Evolutionary conservation across 1,284 basidiomycete genomes (phyloP).

Genomic region (Tremellales sp.): DNA sequence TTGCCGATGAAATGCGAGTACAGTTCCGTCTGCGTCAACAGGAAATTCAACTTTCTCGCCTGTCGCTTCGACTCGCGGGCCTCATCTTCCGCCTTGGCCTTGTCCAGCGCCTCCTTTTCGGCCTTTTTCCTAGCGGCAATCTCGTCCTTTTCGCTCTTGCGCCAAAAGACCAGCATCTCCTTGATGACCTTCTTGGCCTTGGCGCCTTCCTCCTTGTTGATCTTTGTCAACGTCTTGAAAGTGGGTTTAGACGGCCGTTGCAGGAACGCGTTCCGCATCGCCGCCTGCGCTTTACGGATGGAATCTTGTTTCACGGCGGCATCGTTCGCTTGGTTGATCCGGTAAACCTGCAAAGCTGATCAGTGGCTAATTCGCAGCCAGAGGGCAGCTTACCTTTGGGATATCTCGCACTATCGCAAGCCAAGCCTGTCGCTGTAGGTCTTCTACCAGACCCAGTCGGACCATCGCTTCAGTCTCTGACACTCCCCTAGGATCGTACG

Average conservation of each 20-base stretch:
- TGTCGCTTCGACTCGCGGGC: constrained; percentile 92
- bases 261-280: constrained; percentile 63
- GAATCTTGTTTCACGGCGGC: constrained; percentile 56
- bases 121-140: constrained; percentile 88
- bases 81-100: constrained; percentile 91
- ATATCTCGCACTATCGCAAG: constrained; percentile 78
- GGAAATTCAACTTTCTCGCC: constrained; percentile 95
- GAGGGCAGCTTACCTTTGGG: constrained; percentile 58
- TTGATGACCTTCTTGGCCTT: constrained; percentile 54
- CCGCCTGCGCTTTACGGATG: constrained; percentile 30
- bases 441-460: constrained; percentile 57
- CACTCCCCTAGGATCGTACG: constrained; percentile 35
- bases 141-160: constrained; percentile 92
- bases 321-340: constrained; percentile 62
- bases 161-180: constrained; percentile 91
- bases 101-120: constrained; percentile 87
- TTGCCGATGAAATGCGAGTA: constrained; percentile 99
- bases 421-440: constrained; percentile 82
- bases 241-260: constrained; percentile 78
- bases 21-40: constrained; percentile 98
- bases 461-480: constrained; percentile 38
- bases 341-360: constrained; percentile 62
- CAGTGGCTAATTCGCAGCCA: not conserved
- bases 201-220: constrained; percentile 80
- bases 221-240: constrained; percentile 72